Conservation (phyloP, 306 rosid genomes). For the Vigna radiata region DNA sequence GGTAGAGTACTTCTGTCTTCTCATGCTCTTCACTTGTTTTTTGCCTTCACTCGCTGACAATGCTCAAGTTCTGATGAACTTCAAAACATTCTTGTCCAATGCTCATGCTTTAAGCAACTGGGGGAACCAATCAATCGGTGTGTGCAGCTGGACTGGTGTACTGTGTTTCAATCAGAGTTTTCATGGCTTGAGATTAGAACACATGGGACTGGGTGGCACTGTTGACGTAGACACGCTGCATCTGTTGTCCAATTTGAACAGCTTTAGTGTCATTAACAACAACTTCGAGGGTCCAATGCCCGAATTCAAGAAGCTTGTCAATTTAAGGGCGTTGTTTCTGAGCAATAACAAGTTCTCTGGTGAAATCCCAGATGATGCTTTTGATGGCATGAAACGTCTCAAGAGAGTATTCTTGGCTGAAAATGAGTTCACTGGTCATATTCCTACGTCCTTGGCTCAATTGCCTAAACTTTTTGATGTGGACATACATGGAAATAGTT, state of each 20-base stretch:
- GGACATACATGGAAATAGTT: conserved; percentile 63
- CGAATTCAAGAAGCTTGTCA: conserved; percentile 50
- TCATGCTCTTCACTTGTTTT: conserved; percentile 34
- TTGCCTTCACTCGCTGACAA: conserved; percentile 40
- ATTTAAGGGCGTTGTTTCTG: conserved; percentile 58
- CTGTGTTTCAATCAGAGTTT: conserved; percentile 43
- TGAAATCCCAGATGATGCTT: conserved; percentile 56
- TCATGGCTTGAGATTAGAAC: conserved; percentile 56
- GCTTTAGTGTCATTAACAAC: conserved; percentile 68
- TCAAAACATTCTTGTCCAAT: conserved; percentile 58
- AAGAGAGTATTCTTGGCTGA: conserved; percentile 59
- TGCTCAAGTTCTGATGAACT: conserved; percentile 52
- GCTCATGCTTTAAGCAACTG: conserved; percentile 56
- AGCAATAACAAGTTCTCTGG: conserved; percentile 67
- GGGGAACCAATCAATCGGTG: conserved; percentile 41
- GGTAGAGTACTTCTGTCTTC: conserved; percentile 26
- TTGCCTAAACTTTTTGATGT: conserved; percentile 64
- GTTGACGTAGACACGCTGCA: conserved; percentile 55
- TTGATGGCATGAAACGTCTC: conserved; percentile 60
- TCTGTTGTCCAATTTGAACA: conserved; percentile 47
- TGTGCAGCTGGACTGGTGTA: conserved; percentile 76
- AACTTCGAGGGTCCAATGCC: conserved; percentile 70
- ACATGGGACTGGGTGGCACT: conserved; percentile 67
- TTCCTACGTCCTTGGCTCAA: conserved; percentile 68
- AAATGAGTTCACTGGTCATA: conserved; percentile 61